phyloP scores from a whole-genome alignment of 495 filamentous ascomycete genomes.

The Apiosordaria backusii region DNA sequence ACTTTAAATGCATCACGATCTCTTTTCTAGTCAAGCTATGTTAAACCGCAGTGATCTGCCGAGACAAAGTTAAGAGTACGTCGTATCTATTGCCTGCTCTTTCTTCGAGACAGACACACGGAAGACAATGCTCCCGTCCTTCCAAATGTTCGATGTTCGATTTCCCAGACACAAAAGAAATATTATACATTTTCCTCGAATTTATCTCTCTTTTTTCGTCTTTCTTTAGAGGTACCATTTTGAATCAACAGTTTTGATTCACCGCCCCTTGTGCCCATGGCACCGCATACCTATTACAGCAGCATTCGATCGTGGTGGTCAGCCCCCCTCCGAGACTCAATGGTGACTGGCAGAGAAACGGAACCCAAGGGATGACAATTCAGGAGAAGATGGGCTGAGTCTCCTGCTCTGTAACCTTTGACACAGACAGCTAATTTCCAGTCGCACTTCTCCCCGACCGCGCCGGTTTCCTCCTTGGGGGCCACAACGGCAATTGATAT shows the following conservation, averaged over 20 bases:
- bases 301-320: constrained; percentile 1
- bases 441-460: neutral
- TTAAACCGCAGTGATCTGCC: neutral
- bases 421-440: constrained; percentile 9
- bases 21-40: neutral
- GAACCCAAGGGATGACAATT: neutral
- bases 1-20: neutral
- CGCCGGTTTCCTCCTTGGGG: neutral
- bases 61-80: neutral
- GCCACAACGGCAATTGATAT: constrained; percentile 2
- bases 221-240: neutral
- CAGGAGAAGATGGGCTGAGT: neutral
- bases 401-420: constrained; percentile 9
- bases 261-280: constrained; percentile 1
- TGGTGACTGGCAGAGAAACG: neutral
- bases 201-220: neutral
- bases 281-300: neutral
- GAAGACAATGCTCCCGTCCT: constrained; percentile 3
- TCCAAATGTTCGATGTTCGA: neutral
- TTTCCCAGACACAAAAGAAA: neutral
- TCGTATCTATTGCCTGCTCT: neutral
- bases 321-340: neutral
- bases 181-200: neutral
- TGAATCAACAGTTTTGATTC: neutral
- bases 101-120: neutral